Evolutionary conservation across 2,329 filamentous ascomycete genomes (phyloP).

Genomic region (Sporothrix pseudoabietina): DNA sequence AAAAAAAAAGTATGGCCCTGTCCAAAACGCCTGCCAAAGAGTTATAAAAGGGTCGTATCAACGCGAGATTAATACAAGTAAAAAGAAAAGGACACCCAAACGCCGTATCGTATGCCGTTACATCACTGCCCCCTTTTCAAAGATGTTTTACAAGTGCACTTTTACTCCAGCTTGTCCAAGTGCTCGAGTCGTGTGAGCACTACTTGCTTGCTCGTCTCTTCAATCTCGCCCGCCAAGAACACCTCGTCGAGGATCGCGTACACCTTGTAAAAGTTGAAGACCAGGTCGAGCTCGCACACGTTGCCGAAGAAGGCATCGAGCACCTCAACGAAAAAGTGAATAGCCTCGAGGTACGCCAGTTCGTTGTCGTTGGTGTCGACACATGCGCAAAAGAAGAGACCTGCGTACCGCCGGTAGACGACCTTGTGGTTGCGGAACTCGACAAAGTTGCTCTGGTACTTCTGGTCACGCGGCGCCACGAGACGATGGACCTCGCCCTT

Average conservation of each 20-base stretch:
- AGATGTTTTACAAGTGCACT: no score
- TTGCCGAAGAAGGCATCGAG: slow-evolving; percentile 98
- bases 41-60: neutral
- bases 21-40: slow-evolving; percentile 22
- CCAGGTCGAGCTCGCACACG: slow-evolving; percentile 94
- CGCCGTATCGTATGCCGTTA: slow-evolving; percentile 23
- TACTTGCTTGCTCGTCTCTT: slow-evolving; percentile 98
- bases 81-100: slow-evolving; percentile 1
- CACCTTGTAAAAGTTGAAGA: slow-evolving; percentile 82
- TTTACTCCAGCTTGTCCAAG: slow-evolving; percentile 88
- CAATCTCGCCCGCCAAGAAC: slow-evolving; percentile 94
- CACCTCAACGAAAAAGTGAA: slow-evolving; percentile 99
- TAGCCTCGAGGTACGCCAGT: slow-evolving; percentile 92
- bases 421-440: slow-evolving; percentile 94
- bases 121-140: neutral
- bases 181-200: slow-evolving; percentile 93
- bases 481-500: slow-evolving; percentile 99
- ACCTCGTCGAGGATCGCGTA: slow-evolving; percentile 99
- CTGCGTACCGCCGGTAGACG: slow-evolving; percentile 95
- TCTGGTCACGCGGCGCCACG: slow-evolving; percentile 95
- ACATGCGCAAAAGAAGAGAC: slow-evolving; percentile 98
- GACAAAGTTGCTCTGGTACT: slow-evolving; percentile 99
- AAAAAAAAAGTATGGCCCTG: neutral
- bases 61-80: neutral
- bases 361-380: slow-evolving; percentile 99